Conservation (phyloP, 1,139 yeast genomes). For the Debaryomyces fabryi region DNA sequence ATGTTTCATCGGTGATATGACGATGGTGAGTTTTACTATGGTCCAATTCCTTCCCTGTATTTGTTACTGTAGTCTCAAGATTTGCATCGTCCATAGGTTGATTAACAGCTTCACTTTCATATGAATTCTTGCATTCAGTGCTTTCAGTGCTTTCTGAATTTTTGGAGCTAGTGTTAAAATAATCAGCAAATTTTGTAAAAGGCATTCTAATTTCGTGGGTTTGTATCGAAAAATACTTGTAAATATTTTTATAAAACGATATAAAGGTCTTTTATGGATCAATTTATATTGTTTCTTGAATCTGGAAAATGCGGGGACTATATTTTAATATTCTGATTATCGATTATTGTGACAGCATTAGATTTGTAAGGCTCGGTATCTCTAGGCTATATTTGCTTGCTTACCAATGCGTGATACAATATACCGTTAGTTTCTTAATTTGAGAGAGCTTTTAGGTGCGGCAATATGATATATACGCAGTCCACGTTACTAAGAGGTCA, state of each 20-base stretch:
- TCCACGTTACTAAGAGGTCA: background rate
- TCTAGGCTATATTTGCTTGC: background rate
- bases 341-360: background rate
- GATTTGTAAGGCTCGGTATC: background rate
- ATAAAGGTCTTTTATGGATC: background rate
- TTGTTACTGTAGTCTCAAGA: background rate
- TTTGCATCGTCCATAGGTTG: background rate
- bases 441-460: background rate
- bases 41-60: background rate
- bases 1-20: constrained; percentile 25
- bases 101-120: background rate
- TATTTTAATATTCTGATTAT: background rate
- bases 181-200: constrained; percentile 5
- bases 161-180: constrained; percentile 1
- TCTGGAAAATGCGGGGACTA: constrained; percentile 1
- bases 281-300: constrained; percentile 1
- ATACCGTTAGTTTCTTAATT: background rate
- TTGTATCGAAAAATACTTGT: background rate
- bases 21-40: constrained; percentile 8
- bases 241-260: background rate
- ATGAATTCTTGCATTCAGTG: background rate
- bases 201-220: background rate
- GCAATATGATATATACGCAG: background rate
- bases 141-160: background rate
- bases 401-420: background rate